These are phyloP conservation scores for Aspergillus pseudoterreus DNA, from an alignment of 2,329 filamentous ascomycete species.

Conservation along the genomic window DNA sequence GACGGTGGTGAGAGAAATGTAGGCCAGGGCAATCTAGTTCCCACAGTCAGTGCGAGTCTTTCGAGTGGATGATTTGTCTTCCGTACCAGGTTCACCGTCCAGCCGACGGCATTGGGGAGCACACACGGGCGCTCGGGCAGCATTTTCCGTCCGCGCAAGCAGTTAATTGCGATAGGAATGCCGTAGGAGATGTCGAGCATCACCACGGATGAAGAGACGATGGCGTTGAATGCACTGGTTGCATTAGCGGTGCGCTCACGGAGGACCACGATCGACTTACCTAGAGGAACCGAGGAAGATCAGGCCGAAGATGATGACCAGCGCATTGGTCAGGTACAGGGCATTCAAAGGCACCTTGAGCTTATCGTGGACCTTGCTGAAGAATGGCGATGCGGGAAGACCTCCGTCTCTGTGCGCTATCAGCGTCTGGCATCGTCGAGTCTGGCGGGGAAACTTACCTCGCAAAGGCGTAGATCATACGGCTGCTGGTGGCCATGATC, in stretches of 20 bases:
- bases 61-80: not conserved
- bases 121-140: constrained; percentile 60
- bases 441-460: constrained; percentile 15
- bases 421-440: not conserved
- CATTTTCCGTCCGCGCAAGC: constrained; percentile 61
- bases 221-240: constrained; percentile 64
- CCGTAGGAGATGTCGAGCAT: constrained; percentile 69
- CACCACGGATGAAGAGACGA: constrained; percentile 68
- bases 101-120: constrained; percentile 53
- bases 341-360: constrained; percentile 66
- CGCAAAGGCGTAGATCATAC: constrained; percentile 34
- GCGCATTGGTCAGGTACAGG: constrained; percentile 55
- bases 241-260: too few relatives aligned
- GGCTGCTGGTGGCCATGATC: constrained; percentile 34
- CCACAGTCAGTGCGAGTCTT: not conserved
- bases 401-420: constrained; percentile 55
- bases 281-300: constrained; percentile 63
- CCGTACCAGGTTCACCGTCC: constrained; percentile 55
- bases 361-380: constrained; percentile 58
- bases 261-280: constrained; percentile 12
- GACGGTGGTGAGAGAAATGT: constrained; percentile 67
- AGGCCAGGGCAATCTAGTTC: constrained; percentile 54
- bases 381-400: constrained; percentile 58
- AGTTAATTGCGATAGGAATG: constrained; percentile 69
- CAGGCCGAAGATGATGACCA: constrained; percentile 65